Evolutionary conservation across 768 basidiomycete species (phyloP).

Genomic region (Pisolithus sp.): DNA sequence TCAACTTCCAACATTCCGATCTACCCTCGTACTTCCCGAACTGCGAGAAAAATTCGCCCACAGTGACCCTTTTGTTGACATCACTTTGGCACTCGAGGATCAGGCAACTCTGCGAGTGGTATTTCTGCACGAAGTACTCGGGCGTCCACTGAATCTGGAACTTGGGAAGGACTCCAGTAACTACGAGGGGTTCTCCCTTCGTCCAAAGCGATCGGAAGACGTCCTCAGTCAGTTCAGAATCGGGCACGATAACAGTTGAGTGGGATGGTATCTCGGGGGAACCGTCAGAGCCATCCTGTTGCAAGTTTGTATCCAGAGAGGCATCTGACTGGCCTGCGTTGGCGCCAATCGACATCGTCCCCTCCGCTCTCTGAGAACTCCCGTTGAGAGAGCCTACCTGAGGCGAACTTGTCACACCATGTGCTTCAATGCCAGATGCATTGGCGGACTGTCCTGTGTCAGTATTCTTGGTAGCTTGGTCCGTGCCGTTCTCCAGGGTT

Average conservation of each 20-base stretch:
- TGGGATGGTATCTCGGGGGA: constrained; percentile 39
- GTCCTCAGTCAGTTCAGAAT: constrained; percentile 47
- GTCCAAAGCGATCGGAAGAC: constrained; percentile 68
- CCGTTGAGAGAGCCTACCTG: background rate
- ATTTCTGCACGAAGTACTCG: constrained; percentile 67
- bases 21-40: constrained; percentile 67
- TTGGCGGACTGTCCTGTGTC: constrained; percentile 10
- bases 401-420: background rate
- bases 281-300: constrained; percentile 6
- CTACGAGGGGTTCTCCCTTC: constrained; percentile 70
- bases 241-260: constrained; percentile 39
- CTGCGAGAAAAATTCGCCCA: constrained; percentile 71
- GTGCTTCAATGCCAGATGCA: constrained; percentile 1
- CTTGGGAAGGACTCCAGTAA: constrained; percentile 55
- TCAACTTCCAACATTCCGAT: constrained; percentile 64
- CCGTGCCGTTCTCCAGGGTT: constrained; percentile 15
- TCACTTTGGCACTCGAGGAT: constrained; percentile 84
- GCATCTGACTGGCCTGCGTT: constrained; percentile 6
- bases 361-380: constrained; percentile 5
- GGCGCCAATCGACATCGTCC: background rate
- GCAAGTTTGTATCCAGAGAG: constrained; percentile 1
- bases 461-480: background rate
- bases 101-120: constrained; percentile 55
- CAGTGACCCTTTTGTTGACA: constrained; percentile 50
- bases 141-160: constrained; percentile 78